A percentile compares a stretch with the other conserved stretches of the same genome.
phyloP scores from a whole-genome alignment of 345 rosid genomes.

The Eucalyptus erythrocorys region DNA sequence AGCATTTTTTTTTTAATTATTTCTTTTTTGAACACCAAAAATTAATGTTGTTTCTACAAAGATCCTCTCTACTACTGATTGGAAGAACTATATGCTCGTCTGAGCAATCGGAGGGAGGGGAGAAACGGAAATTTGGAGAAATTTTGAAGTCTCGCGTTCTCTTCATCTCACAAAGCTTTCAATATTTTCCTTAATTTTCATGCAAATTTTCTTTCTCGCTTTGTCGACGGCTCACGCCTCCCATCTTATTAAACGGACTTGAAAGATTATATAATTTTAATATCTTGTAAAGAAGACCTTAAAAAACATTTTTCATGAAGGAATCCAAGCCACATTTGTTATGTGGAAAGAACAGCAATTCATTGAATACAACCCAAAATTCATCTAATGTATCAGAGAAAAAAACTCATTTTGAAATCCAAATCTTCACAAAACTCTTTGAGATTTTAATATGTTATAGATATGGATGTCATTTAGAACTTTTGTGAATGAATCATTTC shows the following conservation, averaged over 20 bases:
- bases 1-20: background rate
- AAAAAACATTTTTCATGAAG: accelerated
- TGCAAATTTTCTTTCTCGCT: background rate
- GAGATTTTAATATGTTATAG: too few relatives aligned
- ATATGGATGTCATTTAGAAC: too few relatives aligned
- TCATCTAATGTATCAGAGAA: too few relatives aligned
- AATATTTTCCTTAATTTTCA: background rate
- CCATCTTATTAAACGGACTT: too few relatives aligned
- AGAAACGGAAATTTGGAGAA: background rate
- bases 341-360: accelerated
- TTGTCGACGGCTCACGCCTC: background rate
- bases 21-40: background rate
- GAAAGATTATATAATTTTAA: too few relatives aligned
- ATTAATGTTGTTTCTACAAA: background rate
- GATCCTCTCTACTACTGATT: background rate
- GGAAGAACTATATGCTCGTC: background rate
- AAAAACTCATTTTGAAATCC: too few relatives aligned
- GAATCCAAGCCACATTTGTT: too few relatives aligned
- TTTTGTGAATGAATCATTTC: accelerated
- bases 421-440: too few relatives aligned
- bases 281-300: too few relatives aligned
- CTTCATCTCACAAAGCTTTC: background rate
- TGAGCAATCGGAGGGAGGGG: background rate
- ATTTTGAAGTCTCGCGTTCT: background rate
- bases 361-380: too few relatives aligned